Evolutionary conservation across 768 basidiomycete species (phyloP), one percentile per base, ranked within the genome.

Genomic region (Kwoniella europaea): DNA sequence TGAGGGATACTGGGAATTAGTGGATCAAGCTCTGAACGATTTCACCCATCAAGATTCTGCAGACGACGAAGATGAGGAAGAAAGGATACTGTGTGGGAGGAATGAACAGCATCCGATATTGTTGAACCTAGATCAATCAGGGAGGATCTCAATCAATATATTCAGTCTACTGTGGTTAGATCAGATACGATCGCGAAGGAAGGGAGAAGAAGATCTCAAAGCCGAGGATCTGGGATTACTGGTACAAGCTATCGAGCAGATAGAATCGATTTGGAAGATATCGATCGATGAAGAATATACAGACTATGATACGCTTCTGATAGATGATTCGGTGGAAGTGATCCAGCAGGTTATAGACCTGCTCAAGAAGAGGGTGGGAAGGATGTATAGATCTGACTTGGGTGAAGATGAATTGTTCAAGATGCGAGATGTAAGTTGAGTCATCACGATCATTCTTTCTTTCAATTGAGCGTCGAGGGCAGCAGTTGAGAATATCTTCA

Each of bases 71-170:
- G 43, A 43, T 10, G 64, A 68, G 2, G 52, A 67, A 43, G 66
- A 70, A 15, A 44, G 20, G n/a, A 29, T 71, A 16, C 9, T 71
- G 6, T 63, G 65, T 44, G 42, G 29, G 52, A 59, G 50, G n/a
- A 55, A 50, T 54, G 27, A 55, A 59, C 42, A 44, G 29, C 18
- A 59, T 50, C 10, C n/a, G 9, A 35, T 27, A 18, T 16, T 71
- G 16, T 56, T 71, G 22, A 71, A 67, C 59, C 60, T 71, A 20
- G 64, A 67, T 58, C 71, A 71, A n/a, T 43, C n/a, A 16, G 71
- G 60, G 10, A 59, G 59, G 41, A 35, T 71, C 12, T 71, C 71
- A 1, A 52, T 67, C 22, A 71, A 71, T 44, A 44, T 67, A 12
- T 63, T 54, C 44, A 35, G 42, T 2, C 16, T 24, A 16, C 16